A percentile compares a stretch with the other conserved stretches of the same genome.
Evolutionary conservation across 257 asterid genomes (phyloP).

Genomic region (Solanum okadae): DNA sequence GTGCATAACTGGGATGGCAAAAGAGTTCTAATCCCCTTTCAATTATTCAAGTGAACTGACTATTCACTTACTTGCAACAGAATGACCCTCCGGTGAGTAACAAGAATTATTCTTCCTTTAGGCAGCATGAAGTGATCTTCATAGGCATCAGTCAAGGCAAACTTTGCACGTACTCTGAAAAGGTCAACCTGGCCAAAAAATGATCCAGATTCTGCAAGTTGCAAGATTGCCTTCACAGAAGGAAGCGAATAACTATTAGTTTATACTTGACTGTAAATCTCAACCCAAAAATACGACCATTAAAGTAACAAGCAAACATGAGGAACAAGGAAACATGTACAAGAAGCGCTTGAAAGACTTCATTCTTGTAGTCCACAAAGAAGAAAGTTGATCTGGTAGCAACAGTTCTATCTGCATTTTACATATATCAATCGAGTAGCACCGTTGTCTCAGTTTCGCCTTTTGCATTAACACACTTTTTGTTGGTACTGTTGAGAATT

Average conservation of each 20-base stretch:
- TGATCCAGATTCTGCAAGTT: slow-evolving; percentile 89
- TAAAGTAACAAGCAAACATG: background rate
- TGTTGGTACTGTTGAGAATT: background rate
- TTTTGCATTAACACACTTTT: background rate
- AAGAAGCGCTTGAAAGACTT: background rate
- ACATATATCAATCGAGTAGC: background rate
- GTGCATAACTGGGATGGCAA: background rate
- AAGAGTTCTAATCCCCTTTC: background rate
- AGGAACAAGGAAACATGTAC: background rate
- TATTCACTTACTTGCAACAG: slow-evolving; percentile 66
- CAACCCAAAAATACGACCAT: background rate
- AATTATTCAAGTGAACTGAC: background rate
- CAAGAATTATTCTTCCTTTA: slow-evolving; percentile 69
- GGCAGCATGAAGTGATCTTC: slow-evolving; percentile 89
- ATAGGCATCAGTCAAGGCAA: slow-evolving; percentile 89
- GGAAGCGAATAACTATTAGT: slow-evolving; percentile 2
- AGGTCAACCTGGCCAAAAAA: slow-evolving; percentile 86
- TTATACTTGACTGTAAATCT: background rate
- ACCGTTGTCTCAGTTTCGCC: background rate
- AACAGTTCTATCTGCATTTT: background rate
- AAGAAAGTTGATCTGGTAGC: background rate
- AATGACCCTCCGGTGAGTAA: slow-evolving; percentile 81
- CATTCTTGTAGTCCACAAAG: background rate
- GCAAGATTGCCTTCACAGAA: slow-evolving; percentile 64
- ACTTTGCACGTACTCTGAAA: slow-evolving; percentile 94